Conservation (phyloP, 768 basidiomycete species). For the Agrocybe chaxingu region DNA sequence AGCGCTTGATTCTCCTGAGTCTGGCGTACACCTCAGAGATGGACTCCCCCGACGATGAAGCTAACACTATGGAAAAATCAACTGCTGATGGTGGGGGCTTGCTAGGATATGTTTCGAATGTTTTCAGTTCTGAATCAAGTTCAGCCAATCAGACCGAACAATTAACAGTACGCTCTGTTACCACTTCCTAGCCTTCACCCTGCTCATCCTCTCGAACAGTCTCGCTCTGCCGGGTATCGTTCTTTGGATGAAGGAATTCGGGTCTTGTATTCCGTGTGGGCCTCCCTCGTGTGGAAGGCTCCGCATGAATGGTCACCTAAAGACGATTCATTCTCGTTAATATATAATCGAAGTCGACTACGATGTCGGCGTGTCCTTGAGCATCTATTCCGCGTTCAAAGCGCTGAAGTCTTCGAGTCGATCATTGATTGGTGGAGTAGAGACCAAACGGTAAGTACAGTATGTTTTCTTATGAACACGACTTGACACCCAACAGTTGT, state of each 20-base stretch:
- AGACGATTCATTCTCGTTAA: slow-evolving; percentile 66
- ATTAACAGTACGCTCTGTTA: slow-evolving; percentile 43
- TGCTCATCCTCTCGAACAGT: slow-evolving; percentile 32
- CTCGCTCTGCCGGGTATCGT: slow-evolving; percentile 71
- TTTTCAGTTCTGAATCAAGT: slow-evolving; percentile 75
- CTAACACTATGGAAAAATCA: slow-evolving; percentile 46
- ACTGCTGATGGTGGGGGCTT: slow-evolving; percentile 60
- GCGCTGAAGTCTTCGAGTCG: slow-evolving; percentile 80
- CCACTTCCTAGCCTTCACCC: not conserved
- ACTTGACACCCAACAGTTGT: slow-evolving; percentile 25
- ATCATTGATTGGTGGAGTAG: slow-evolving; percentile 81
- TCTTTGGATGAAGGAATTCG: slow-evolving; percentile 79
- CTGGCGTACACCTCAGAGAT: slow-evolving; percentile 55
- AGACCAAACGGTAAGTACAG: slow-evolving; percentile 43
- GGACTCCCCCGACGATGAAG: slow-evolving; percentile 55
- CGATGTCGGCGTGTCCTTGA: slow-evolving; percentile 82
- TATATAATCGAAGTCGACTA: slow-evolving; percentile 61
- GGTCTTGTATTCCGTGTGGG: slow-evolving; percentile 78
- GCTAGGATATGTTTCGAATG: slow-evolving; percentile 87
- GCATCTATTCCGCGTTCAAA: slow-evolving; percentile 77
- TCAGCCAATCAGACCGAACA: slow-evolving; percentile 49
- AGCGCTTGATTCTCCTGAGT: slow-evolving; percentile 75
- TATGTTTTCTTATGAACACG: not conserved
- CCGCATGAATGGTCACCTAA: slow-evolving; percentile 46
- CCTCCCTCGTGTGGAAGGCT: slow-evolving; percentile 48